Base-by-base conservation (phyloP, 495 filamentous ascomycete species). In the Aspergillus sclerotioniger region DNA sequence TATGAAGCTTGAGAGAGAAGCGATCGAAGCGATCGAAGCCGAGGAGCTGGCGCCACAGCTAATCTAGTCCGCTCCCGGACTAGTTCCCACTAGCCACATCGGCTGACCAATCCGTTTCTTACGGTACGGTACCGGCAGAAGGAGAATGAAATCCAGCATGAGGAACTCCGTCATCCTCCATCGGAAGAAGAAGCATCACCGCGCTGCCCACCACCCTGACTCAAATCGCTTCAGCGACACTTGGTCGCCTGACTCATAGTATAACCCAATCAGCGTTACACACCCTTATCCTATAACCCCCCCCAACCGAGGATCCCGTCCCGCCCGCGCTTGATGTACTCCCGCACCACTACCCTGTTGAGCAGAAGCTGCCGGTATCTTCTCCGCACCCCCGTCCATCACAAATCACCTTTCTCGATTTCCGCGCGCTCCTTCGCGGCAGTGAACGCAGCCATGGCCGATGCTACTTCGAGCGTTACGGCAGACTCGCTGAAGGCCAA, bases 381-480 rank as follows among this genome's bases (percentile, higher is more conserved):
- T 54, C 60, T 74, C 63, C 70, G 68, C 57, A 65, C 71, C 51
- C 62, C 62, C 44, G 28, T 65, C 32, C 60, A 55, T 51, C 65
- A 54, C 62, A 67, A 69, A 59, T 71, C 64, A 49, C 67, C 65
- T 37, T 76, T 73, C 46, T 75, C 74, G 19, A 56, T 76, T 45
- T 70, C 76, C 49, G 69, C 74, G 35, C 71, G 74, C 58, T 71
- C 75, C 8, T 70, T 71, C 64, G 64, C 70, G 25, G 72, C 73
- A 49, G 56, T 75, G 32, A 65, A 74, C 68, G 70, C 71, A 56
- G 74, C 68, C 55, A 81, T 78, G 80, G 74, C 75, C 17, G 72
- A 76, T 54, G 82, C 85, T 71, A 74, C 81, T 53, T 74, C 80
- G 8, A 79, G 85, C 33, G 83, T 96, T 49, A 92, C 92, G 19